Base-by-base conservation (phyloP, 1,284 basidiomycete species). In the Apiotrichum gracile region DNA sequence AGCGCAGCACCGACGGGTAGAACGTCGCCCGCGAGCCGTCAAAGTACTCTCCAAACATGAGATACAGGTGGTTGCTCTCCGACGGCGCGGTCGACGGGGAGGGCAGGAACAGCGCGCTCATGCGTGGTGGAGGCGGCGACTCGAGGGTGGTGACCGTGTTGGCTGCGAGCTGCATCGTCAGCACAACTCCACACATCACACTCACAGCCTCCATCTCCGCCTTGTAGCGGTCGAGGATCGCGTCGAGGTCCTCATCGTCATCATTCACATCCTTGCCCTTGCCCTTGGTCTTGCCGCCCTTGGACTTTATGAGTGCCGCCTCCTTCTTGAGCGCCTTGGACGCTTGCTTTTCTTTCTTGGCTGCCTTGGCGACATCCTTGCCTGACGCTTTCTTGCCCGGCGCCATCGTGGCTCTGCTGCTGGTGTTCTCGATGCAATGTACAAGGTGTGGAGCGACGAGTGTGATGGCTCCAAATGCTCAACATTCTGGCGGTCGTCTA, bases 191-290 rank as follows among this genome's bases (percentile, higher is more conserved):
- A 87, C 17, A 69, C 79, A 78, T 67, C 79, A 79, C 72, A 49
- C 49, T 44, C 34, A 59, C 58, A 46, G 57, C 52, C 45, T 44
- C 49, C 55, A 61, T 56, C 52, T 62, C 60, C n/a, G 42, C 49
- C 25, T 54, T 49, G 55, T 59, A 61, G 21, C 53, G 81, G 66
- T 87, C 86, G 25, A 91, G 80, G 57, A 91, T 88, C 5, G 79
- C 81, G 64, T 91, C 87, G 9, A 91, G 78, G 75, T 91, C 86
- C 58, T 87, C 80, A 56, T 87, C 80, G 57, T 88, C 85, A 55
- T 86, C 83, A 29, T 81, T 82, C 27, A 72, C 75, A 25, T 80
- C 80, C 10, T 66, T 61, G 26, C 77, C 76, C 51, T 78, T 78
- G 17, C 76, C 60, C 40, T 61, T 66, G 29, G 57, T 57, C 45